Conservation (phyloP, 192 early-diverging fungal genomes). For the Geosiphon pyriformis region DNA sequence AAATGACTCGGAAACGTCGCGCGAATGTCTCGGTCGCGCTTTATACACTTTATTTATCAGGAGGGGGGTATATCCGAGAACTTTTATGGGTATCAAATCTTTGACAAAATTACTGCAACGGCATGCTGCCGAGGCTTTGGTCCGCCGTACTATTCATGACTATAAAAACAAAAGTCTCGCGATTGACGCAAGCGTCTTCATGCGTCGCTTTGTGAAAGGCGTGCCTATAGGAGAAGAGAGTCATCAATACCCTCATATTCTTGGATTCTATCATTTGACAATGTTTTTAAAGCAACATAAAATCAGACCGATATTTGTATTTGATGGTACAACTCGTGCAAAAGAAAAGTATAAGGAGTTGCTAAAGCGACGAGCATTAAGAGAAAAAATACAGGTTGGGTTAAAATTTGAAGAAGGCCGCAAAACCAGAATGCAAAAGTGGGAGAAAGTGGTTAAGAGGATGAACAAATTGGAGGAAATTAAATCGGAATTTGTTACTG, state of each 20-base stretch:
- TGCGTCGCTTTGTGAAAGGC: slow-evolving; percentile 49
- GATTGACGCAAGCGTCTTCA: slow-evolving; percentile 51
- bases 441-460: slow-evolving; percentile 7
- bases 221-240: slow-evolving; percentile 13
- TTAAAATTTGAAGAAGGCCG: slow-evolving; percentile 37
- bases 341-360: slow-evolving; percentile 50
- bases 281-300: slow-evolving; percentile 39
- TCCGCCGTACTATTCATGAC: slow-evolving; percentile 28
- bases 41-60: no score
- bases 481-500: slow-evolving; percentile 10
- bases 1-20: no score
- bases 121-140: slow-evolving; percentile 44
- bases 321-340: slow-evolving; percentile 53
- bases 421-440: slow-evolving; percentile 28
- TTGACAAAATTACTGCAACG: slow-evolving; percentile 48
- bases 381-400: slow-evolving; percentile 28
- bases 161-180: slow-evolving; percentile 42
- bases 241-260: slow-evolving; percentile 46
- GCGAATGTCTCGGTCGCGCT: no score
- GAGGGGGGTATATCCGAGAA: no score
- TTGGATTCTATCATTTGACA: slow-evolving; percentile 55
- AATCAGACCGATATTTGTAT: slow-evolving; percentile 65
- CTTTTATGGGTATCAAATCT: slow-evolving; percentile 51
- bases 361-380: slow-evolving; percentile 24
- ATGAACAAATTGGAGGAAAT: background rate